These are phyloP conservation scores for Echium plantagineum DNA, from an alignment of 257 asterid genomes.

Conservation along the genomic window DNA sequence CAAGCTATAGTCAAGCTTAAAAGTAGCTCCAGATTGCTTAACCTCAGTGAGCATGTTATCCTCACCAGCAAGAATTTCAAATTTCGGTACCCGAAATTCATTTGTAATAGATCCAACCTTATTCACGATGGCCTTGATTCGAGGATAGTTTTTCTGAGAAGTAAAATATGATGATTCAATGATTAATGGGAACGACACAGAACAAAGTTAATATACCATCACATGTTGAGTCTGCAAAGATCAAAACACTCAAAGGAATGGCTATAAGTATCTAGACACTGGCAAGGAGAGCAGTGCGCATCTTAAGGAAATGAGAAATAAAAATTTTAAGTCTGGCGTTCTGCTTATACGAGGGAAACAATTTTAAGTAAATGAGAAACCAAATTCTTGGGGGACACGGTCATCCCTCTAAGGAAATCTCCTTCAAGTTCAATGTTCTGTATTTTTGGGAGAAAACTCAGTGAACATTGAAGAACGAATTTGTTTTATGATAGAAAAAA, in stretches of 20 bases:
- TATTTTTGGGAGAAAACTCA: not conserved
- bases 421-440: not conserved
- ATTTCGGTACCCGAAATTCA: constrained; percentile 91
- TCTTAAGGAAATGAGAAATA: too few relatives aligned
- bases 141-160: constrained; percentile 78
- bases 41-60: constrained; percentile 81
- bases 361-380: too few relatives aligned
- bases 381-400: too few relatives aligned
- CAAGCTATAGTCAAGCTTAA: constrained; percentile 91
- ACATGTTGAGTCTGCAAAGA: not conserved
- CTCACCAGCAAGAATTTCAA: constrained; percentile 83
- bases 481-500: too few relatives aligned
- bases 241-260: not conserved
- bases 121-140: constrained; percentile 79
- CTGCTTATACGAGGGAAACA: too few relatives aligned
- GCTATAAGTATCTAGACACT: not conserved
- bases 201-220: not conserved
- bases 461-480: too few relatives aligned
- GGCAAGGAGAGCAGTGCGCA: not conserved
- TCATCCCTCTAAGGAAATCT: not conserved
- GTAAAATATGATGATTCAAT: not conserved
- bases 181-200: not conserved
- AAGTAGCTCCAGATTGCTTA: constrained; percentile 72
- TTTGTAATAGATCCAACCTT: constrained; percentile 81
- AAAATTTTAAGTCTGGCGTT: too few relatives aligned